These are phyloP conservation scores for Triticum aestivum DNA, from an alignment of 176 grass and related monocot species.

Conservation along the genomic window IWGSC_CS_RefSeq_v2.1 NC_057809.1:60620313-60620812, in stretches of 20 bases:
- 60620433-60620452: too few relatives aligned
- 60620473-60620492: too few relatives aligned
- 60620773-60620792: not conserved
- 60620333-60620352: too few relatives aligned
- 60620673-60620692: not conserved
- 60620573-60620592: not conserved
- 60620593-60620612: not conserved
- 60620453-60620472: too few relatives aligned
- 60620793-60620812: constrained; percentile 5
- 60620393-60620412: too few relatives aligned
- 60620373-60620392: too few relatives aligned
- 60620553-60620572: not conserved
- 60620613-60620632: not conserved
- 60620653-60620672: not conserved
- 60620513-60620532: not conserved
- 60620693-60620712: not conserved
- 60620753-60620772: not conserved
- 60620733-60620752: not conserved
- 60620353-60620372: too few relatives aligned
- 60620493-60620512: not conserved
- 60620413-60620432: too few relatives aligned
- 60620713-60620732: not conserved
- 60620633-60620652: not conserved
- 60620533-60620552: not conserved
- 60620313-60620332: too few relatives aligned